Evolutionary conservation across 2,329 filamentous ascomycete genomes (phyloP).

Genomic region (Polychaeton citri): DNA sequence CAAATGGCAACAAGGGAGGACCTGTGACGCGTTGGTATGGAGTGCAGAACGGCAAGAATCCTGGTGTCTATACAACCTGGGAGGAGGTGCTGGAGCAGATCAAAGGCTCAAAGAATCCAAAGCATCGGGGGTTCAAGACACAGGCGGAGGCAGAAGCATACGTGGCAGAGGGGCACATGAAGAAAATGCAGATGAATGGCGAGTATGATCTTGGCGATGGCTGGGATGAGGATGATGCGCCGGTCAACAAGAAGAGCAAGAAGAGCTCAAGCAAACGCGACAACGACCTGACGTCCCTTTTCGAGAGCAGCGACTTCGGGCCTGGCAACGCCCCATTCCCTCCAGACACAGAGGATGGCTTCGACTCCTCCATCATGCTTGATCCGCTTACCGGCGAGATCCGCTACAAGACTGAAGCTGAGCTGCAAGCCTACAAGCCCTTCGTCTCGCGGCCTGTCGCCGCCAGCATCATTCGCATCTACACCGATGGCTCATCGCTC

Average conservation of each 20-base stretch:
- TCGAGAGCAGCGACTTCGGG: constrained; percentile 24
- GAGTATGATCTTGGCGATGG: constrained; percentile 6
- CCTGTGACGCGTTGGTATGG: constrained; percentile 41
- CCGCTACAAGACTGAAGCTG: constrained; percentile 41
- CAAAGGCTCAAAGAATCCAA: constrained; percentile 54
- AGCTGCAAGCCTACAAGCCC: constrained; percentile 33
- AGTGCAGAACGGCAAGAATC: constrained; percentile 43
- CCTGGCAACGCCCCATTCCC: constrained; percentile 44
- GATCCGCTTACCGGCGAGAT: constrained; percentile 41
- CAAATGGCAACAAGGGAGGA: constrained; percentile 4
- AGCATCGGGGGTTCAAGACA: constrained; percentile 37
- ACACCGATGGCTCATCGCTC: constrained; percentile 50
- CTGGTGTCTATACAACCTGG: constrained; percentile 56
- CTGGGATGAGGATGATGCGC: constrained; percentile 7
- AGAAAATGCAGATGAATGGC: constrained; percentile 1
- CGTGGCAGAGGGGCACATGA: constrained; percentile 34
- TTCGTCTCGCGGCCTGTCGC: constrained; percentile 28
- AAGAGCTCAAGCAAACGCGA: constrained; percentile 27
- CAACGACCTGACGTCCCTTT: constrained; percentile 9
- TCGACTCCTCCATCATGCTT: constrained; percentile 45
- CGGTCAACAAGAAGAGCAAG: constrained; percentile 25
- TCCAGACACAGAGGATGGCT: constrained; percentile 44
- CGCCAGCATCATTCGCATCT: constrained; percentile 41
- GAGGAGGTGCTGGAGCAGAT: constrained; percentile 59
- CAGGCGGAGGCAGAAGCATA: constrained; percentile 63